Evolutionary conservation across 2,329 filamentous ascomycete genomes (phyloP).

Genomic region (Aplosporella prunicola): DNA sequence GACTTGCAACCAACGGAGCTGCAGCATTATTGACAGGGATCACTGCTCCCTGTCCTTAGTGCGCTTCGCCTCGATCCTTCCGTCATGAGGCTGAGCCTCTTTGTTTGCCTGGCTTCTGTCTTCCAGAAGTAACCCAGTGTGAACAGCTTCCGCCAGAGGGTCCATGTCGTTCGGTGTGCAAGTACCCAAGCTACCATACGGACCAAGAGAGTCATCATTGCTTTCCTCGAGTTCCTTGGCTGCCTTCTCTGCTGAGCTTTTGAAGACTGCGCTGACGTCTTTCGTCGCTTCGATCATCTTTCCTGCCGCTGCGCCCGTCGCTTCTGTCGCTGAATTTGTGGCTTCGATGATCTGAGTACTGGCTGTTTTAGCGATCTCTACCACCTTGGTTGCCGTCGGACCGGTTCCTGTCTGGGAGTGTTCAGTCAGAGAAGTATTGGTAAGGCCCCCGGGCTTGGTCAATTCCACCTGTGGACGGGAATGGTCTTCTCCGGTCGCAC

Average conservation of each 20-base stretch:
- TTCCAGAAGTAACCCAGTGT: slow-evolving; percentile 13
- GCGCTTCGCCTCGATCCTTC: too few species aligned
- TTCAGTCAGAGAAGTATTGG: not conserved
- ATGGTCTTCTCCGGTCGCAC: not conserved
- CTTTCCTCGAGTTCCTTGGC: slow-evolving; percentile 4
- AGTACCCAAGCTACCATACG: slow-evolving; percentile 23
- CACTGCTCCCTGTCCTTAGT: not conserved
- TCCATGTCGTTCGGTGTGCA: slow-evolving; percentile 26
- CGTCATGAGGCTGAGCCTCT: too few species aligned
- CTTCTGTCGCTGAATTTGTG: not conserved
- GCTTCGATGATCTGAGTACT: slow-evolving; percentile 1
- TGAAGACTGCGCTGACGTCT: slow-evolving; percentile 6
- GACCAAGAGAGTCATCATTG: slow-evolving; percentile 16
- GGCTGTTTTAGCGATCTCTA: not conserved
- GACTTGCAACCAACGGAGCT: too few species aligned
- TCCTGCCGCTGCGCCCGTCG: slow-evolving; percentile 3
- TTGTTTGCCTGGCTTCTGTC: not conserved
- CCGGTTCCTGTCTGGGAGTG: not conserved
- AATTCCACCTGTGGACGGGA: not conserved
- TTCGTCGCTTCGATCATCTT: slow-evolving; percentile 4
- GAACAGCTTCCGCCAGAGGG: slow-evolving; percentile 21
- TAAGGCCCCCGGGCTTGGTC: not conserved
- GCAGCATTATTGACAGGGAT: too few species aligned
- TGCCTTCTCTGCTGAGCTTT: slow-evolving; percentile 11
- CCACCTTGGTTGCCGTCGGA: not conserved